phyloP scores from a whole-genome alignment of 352 stramenopile genomes.

The Phytopythium chamaehyphon region DNA sequence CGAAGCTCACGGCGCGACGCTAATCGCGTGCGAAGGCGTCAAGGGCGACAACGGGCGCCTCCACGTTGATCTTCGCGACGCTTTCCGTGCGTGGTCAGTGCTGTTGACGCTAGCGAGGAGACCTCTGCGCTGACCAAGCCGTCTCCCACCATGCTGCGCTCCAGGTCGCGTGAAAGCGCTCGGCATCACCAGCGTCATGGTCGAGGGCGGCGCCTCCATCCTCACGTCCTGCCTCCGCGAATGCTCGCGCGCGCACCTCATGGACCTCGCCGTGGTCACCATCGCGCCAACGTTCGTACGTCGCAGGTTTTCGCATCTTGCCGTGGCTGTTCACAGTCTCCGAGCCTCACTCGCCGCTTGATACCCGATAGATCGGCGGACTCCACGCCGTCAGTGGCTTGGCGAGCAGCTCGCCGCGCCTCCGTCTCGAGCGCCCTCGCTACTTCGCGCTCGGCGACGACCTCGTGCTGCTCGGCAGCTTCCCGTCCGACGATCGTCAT shows the following conservation, averaged over 20 bases:
- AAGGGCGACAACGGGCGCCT: constrained; percentile 9
- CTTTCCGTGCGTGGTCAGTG: constrained; percentile 36
- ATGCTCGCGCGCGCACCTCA: constrained; percentile 28
- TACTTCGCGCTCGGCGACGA: constrained; percentile 41
- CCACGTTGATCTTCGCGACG: constrained; percentile 55
- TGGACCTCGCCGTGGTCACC: constrained; percentile 73
- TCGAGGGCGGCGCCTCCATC: constrained; percentile 78
- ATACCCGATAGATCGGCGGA: constrained; percentile 49
- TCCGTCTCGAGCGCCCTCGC: constrained; percentile 22
- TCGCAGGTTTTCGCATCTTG: constrained; percentile 3
- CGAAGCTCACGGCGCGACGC: constrained; percentile 34
- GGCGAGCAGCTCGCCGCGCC: constrained; percentile 19
- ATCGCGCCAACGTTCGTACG: constrained; percentile 79
- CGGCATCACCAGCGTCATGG: constrained; percentile 68
- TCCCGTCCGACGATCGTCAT: constrained; percentile 7
- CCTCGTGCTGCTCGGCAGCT: constrained; percentile 38
- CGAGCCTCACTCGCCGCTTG: not conserved
- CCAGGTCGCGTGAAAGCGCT: constrained; percentile 30
- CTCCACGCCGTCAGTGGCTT: constrained; percentile 37
- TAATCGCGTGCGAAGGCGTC: constrained; percentile 33
- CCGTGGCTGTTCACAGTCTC: not conserved
- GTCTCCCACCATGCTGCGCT: not conserved
- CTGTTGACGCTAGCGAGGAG: not conserved
- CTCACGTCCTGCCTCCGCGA: constrained; percentile 64
- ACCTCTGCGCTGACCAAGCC: not conserved